These are phyloP conservation scores for Petunia axillaris DNA, from an alignment of 257 asterid genomes.

Conservation along the genomic window DNA sequence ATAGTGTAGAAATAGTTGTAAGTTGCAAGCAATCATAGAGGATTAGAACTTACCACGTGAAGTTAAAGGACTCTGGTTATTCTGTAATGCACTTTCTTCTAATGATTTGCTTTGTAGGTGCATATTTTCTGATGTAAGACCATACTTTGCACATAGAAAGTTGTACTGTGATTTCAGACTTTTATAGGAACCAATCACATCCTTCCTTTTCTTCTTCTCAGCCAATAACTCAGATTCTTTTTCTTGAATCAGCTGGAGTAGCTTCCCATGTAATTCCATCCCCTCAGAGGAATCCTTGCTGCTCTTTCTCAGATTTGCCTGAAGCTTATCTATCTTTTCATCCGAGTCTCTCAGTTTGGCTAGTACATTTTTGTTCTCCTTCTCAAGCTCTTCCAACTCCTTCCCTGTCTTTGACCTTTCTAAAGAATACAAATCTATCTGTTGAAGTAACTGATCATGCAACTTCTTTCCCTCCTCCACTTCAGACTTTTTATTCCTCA, in stretches of 20 bases:
- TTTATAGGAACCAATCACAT: constrained; percentile 48
- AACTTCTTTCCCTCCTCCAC: constrained; percentile 52
- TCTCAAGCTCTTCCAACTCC: constrained; percentile 56
- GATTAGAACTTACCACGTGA: constrained; percentile 48
- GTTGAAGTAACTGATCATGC: constrained; percentile 53
- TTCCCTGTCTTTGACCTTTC: constrained; percentile 55
- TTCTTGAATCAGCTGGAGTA: constrained; percentile 70
- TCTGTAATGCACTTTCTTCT: constrained; percentile 51
- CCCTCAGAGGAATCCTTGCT: constrained; percentile 58
- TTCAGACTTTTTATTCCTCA: constrained; percentile 44
- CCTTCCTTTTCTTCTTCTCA: constrained; percentile 55
- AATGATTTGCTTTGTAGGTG: constrained; percentile 42
- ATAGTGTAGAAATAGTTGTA: background rate
- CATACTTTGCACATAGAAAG: constrained; percentile 52
- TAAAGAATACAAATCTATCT: constrained; percentile 39
- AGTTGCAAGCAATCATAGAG: constrained; percentile 19
- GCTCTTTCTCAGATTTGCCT: constrained; percentile 46
- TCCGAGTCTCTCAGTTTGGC: constrained; percentile 52
- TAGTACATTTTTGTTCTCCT: constrained; percentile 58
- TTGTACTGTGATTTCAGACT: constrained; percentile 67
- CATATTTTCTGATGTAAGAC: constrained; percentile 53
- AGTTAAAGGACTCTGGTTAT: constrained; percentile 42
- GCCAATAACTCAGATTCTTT: constrained; percentile 65
- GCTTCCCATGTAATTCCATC: constrained; percentile 65
- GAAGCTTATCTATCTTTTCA: constrained; percentile 58